Percentiles rank a stretch among this genome's conserved stretches.
phyloP scores from a whole-genome alignment of 805 yeast species.

The Kregervanrija pseudodelftensis region DNA sequence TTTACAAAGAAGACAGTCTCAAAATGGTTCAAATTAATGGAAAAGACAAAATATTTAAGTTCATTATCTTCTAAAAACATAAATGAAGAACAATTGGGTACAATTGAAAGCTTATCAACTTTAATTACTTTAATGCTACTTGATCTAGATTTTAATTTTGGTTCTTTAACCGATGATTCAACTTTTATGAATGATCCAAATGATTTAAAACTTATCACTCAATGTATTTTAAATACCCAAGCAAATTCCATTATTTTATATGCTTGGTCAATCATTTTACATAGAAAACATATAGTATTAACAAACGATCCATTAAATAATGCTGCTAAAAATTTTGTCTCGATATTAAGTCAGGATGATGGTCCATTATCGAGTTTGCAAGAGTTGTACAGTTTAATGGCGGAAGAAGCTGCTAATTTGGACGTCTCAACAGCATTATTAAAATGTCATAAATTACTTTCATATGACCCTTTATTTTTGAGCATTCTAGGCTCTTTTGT shows the following conservation, averaged over 20 bases:
- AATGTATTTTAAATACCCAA: conserved; percentile 22
- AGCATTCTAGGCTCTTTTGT: conserved; percentile 42
- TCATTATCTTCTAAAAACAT: conserved; percentile 18
- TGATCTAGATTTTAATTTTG: conserved; percentile 47
- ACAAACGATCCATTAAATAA: conserved; percentile 21
- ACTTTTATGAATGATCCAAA: conserved; percentile 38
- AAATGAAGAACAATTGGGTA: conserved; percentile 12
- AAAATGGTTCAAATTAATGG: conserved; percentile 53
- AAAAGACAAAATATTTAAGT: conserved; percentile 19
- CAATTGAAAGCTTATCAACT: conserved; percentile 41
- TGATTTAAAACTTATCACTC: conserved; percentile 23
- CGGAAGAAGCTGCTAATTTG: conserved; percentile 30
- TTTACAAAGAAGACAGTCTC: conserved; percentile 27
- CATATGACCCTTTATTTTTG: conserved; percentile 44
- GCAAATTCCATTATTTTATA: conserved; percentile 47
- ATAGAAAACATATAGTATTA: conserved; percentile 42
- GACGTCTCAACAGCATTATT: conserved; percentile 41
- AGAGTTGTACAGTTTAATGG: conserved; percentile 28
- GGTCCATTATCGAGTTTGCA: conserved; percentile 17
- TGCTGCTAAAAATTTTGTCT: conserved; percentile 8
- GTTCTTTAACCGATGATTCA: conserved; percentile 30
- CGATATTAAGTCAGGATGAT: neutral
- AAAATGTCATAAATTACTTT: conserved; percentile 34
- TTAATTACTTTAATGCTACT: conserved; percentile 44
- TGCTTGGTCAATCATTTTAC: conserved; percentile 59